These are phyloP conservation scores for Rhodotorula sp. DNA, from an alignment of 1,284 basidiomycete species.

Conservation along the genomic window DNA sequence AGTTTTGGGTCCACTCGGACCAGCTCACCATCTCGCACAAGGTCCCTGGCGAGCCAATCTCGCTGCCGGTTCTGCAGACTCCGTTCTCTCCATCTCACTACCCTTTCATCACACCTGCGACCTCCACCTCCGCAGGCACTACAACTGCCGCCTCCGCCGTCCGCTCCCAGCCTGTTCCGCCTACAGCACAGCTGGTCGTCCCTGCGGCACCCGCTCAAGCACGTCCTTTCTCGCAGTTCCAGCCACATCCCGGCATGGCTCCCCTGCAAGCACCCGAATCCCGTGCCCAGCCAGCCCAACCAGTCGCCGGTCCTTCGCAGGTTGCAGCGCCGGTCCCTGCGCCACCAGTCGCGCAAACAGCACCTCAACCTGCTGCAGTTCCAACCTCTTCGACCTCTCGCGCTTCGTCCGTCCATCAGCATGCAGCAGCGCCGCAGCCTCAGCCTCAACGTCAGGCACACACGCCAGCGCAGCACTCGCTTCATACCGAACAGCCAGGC, in stretches of 20 bases:
- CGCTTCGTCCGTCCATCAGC: too few species aligned
- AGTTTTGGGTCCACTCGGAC: conserved; percentile 29
- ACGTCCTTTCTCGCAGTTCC: not conserved
- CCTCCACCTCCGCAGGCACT: not conserved
- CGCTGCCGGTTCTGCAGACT: not conserved
- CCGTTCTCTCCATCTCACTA: not conserved
- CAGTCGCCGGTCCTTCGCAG: not conserved
- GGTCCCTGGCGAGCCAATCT: conserved; percentile 4
- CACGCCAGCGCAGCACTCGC: too few species aligned
- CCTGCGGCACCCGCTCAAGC: too few species aligned
- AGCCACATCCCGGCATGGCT: conserved; percentile 1
- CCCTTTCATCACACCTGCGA: not conserved
- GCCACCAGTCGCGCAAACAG: not conserved
- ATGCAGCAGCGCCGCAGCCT: too few species aligned
- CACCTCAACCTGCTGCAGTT: too few species aligned
- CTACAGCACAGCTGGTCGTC: not conserved
- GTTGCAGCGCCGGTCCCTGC: too few species aligned
- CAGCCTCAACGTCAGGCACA: too few species aligned
- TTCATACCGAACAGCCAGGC: not conserved
- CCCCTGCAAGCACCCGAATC: not conserved
- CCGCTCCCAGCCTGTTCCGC: not conserved
- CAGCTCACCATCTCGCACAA: conserved; percentile 17
- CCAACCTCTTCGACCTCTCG: too few species aligned
- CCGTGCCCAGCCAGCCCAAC: not conserved
- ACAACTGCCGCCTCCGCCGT: not conserved